A percentile compares a stretch with the other conserved stretches of the same genome.
Evolutionary conservation across 1,139 yeast genomes (phyloP).

Genomic region (Candida sp.): DNA sequence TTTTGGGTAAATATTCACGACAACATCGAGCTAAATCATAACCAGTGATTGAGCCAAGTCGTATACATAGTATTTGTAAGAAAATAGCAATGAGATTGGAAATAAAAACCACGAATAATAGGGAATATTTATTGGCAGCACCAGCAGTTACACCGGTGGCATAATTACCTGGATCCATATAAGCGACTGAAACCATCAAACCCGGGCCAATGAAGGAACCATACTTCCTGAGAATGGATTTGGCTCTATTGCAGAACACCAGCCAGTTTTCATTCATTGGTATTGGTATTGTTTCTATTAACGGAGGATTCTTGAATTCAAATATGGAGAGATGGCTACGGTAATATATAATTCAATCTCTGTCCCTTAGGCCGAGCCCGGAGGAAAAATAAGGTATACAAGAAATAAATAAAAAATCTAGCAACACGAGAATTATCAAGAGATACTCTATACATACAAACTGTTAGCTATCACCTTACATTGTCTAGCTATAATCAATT

Average conservation of each 20-base stretch:
- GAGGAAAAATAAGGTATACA: too few species aligned
- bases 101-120: conserved; percentile 62
- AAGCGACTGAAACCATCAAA: conserved; percentile 71
- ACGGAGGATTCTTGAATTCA: too few species aligned
- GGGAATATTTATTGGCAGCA: conserved; percentile 59
- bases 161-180: conserved; percentile 86
- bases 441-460: too few species aligned
- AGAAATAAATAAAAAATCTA: too few species aligned
- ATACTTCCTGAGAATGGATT: conserved; percentile 35
- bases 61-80: conserved; percentile 67
- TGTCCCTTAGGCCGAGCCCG: too few species aligned
- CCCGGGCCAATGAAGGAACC: conserved; percentile 74
- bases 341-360: too few species aligned
- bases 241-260: background rate
- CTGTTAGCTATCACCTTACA: too few species aligned
- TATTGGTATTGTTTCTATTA: too few species aligned
- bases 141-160: conserved; percentile 81
- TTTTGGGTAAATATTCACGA: conserved; percentile 55
- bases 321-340: too few species aligned
- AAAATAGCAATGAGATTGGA: conserved; percentile 74
- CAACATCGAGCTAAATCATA: conserved; percentile 71
- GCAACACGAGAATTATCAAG: too few species aligned
- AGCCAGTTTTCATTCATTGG: background rate
- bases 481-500: too few species aligned
- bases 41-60: conserved; percentile 80